phyloP scores from a whole-genome alignment of 495 filamentous ascomycete genomes.

The Parachaetomium inaequale region DNA sequence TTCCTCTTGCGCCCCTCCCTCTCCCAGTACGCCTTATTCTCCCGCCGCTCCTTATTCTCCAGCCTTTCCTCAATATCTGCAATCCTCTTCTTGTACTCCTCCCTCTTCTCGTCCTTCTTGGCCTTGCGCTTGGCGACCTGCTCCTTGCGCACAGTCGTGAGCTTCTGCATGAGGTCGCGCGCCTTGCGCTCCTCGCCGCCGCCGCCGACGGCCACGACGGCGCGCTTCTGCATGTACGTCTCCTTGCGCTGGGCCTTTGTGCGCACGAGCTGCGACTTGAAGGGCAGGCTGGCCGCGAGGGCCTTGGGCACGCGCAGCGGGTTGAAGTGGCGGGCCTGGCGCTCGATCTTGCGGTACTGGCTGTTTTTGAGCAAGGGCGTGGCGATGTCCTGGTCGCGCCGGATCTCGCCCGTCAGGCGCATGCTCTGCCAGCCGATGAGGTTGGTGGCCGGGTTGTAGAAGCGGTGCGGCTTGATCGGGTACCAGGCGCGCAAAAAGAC shows the following conservation, averaged over 20 bases:
- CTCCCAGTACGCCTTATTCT: conserved; percentile 89
- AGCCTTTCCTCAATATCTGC: conserved; percentile 77
- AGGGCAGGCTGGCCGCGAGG: conserved; percentile 81
- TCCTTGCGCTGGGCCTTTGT: conserved; percentile 74
- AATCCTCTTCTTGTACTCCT: conserved; percentile 74
- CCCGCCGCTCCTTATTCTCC: conserved; percentile 76
- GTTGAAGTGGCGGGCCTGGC: conserved; percentile 83
- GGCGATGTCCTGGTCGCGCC: conserved; percentile 66
- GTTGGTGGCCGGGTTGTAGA: conserved; percentile 96
- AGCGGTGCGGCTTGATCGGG: conserved; percentile 86
- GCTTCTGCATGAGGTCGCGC: conserved; percentile 86
- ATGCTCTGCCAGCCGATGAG: conserved; percentile 84
- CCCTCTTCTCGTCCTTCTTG: conserved; percentile 81
- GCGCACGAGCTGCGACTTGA: conserved; percentile 82
- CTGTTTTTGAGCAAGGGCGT: conserved; percentile 78
- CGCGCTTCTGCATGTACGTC: conserved; percentile 92
- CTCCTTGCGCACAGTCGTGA: conserved; percentile 87
- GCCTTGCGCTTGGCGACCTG: conserved; percentile 73
- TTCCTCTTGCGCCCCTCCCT: conserved; percentile 93
- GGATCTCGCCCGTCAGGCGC: conserved; percentile 92
- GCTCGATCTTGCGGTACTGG: conserved; percentile 77
- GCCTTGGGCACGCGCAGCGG: conserved; percentile 82
- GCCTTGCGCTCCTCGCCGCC: conserved; percentile 82
- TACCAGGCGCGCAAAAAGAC: conserved; percentile 96
- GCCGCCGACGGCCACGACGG: conserved; percentile 62